Conservation (phyloP, 2,329 filamentous ascomycete genomes). For the Microcera coccophila region DNA sequence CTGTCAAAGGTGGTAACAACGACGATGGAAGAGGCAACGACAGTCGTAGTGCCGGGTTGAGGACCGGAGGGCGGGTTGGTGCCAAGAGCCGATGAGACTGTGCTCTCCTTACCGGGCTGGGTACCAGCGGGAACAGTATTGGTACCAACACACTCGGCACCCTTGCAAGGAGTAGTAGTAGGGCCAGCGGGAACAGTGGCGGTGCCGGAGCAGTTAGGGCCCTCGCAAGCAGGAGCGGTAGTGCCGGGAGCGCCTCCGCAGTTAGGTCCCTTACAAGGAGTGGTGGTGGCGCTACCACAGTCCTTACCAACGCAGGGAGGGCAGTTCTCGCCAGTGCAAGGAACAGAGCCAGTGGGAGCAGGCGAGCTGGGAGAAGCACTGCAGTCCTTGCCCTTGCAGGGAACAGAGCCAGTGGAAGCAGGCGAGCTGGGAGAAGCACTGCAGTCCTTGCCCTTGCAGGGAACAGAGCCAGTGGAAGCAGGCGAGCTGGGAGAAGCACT, state of each 20-base stretch:
- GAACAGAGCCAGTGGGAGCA: not conserved
- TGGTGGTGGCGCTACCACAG: constrained; percentile 52
- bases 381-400: constrained; percentile 16
- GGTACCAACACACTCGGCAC: constrained; percentile 31
- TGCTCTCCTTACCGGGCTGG: constrained; percentile 11
- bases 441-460: constrained; percentile 40
- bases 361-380: not conserved
- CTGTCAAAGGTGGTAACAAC: constrained; percentile 38
- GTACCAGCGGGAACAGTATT: constrained; percentile 7
- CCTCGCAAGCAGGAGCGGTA: constrained; percentile 19
- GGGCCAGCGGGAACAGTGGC: constrained; percentile 6
- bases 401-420: no score
- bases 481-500: constrained; percentile 20
- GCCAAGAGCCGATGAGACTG: constrained; percentile 12
- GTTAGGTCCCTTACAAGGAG: constrained; percentile 31
- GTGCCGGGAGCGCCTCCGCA: constrained; percentile 22
- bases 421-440: constrained; percentile 9
- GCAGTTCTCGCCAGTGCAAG: constrained; percentile 38
- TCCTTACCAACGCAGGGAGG: constrained; percentile 34
- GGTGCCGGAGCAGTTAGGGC: no score
- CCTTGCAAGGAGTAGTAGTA: not conserved
- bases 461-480: constrained; percentile 4
- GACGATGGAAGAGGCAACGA: no score
- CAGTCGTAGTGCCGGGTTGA: constrained; percentile 3
- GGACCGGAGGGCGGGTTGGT: constrained; percentile 7